Conservation (phyloP, 768 basidiomycete species). For the Phylloporus rhodoxanthus region DNA sequence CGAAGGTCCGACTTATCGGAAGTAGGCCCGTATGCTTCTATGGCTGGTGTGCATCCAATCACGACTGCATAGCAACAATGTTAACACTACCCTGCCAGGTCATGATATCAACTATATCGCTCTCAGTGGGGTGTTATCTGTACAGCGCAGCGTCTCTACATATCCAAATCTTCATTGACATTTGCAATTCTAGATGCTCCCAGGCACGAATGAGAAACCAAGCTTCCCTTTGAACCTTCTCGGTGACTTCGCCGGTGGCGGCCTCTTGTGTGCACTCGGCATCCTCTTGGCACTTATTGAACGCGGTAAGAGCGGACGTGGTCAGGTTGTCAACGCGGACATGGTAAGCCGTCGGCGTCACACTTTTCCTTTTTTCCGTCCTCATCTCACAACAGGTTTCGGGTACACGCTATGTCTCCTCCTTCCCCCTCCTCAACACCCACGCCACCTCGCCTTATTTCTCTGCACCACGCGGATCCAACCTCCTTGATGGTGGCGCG, state of each 20-base stretch:
- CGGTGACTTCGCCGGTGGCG: constrained; percentile 81
- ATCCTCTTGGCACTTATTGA: constrained; percentile 73
- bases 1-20: constrained; percentile 13
- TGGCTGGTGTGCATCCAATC: constrained; percentile 54
- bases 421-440: constrained; percentile 56
- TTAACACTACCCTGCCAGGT: constrained; percentile 35
- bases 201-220: constrained; percentile 58
- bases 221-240: constrained; percentile 69
- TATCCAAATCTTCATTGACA: neutral
- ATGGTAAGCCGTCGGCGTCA: constrained; percentile 47
- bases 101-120: constrained; percentile 86
- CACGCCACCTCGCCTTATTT: constrained; percentile 33
- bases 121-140: constrained; percentile 67
- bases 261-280: constrained; percentile 63
- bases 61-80: neutral
- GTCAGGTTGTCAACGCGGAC: constrained; percentile 69
- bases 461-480: constrained; percentile 44
- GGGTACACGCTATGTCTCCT: constrained; percentile 71
- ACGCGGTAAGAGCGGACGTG: constrained; percentile 55
- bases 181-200: constrained; percentile 48
- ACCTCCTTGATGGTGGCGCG: constrained; percentile 68
- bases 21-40: constrained; percentile 61
- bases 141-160: constrained; percentile 17
- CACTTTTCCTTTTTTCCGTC: neutral
- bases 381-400: constrained; percentile 51